A percentile compares a stretch with the other conserved stretches of the same genome.
Conservation (phyloP, 2,329 filamentous ascomycete species). For the Xylariaceae sp. region DNA sequence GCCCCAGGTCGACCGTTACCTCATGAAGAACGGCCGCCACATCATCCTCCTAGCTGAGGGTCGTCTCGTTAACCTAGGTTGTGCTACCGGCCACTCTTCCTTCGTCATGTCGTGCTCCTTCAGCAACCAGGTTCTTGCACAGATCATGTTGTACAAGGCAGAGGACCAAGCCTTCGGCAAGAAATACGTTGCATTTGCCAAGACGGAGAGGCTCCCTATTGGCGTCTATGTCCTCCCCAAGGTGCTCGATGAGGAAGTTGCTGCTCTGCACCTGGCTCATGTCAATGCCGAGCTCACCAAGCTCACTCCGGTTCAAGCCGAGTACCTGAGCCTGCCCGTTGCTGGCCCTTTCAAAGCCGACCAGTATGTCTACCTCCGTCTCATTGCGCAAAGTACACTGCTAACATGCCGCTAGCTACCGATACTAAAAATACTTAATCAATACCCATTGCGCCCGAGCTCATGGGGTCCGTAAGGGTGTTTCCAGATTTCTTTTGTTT, state of each 20-base stretch:
- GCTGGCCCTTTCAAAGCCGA: conserved; percentile 97
- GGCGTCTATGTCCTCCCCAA: conserved; percentile 97
- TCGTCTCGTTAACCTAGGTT: conserved; percentile 98
- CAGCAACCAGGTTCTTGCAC: conserved; percentile 99
- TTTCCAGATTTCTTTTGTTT: conserved; percentile 30
- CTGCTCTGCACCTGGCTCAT: conserved; percentile 86
- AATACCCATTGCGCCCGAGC: conserved; percentile 8
- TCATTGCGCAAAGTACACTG: conserved; percentile 3
- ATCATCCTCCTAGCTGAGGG: conserved; percentile 98
- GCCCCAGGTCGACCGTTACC: conserved; percentile 98
- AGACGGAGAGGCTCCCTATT: conserved; percentile 81
- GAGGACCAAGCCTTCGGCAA: conserved; percentile 79
- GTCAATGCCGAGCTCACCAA: conserved; percentile 90
- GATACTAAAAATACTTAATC: conserved; percentile 56
- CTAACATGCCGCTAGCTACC: conserved; percentile 48
- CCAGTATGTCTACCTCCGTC: conserved; percentile 55
- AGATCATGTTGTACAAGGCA: conserved; percentile 97
- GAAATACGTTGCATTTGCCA: conserved; percentile 96
- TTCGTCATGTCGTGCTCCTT: conserved; percentile 99
- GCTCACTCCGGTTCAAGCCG: conserved; percentile 80
- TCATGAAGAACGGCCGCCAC: conserved; percentile 88
- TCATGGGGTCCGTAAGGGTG: conserved; percentile 14
- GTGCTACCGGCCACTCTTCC: conserved; percentile 97
- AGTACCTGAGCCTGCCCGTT: conserved; percentile 82
- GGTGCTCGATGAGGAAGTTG: conserved; percentile 98